These are phyloP conservation scores for Golubevia pallescens DNA, from an alignment of 1,284 basidiomycete genomes.

Conservation along the genomic window DNA sequence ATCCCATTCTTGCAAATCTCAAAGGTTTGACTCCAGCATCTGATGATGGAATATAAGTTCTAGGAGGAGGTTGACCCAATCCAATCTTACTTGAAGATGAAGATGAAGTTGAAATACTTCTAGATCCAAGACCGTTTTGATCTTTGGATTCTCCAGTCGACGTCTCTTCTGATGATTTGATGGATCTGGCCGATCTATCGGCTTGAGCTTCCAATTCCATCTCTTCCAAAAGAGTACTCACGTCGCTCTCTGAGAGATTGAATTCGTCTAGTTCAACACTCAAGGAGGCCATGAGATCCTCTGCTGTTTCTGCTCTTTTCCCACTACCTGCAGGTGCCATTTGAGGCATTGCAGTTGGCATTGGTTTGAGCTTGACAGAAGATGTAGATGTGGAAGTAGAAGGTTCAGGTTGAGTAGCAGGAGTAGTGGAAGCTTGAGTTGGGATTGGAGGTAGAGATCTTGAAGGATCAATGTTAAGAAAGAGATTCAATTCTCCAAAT, in stretches of 20 bases:
- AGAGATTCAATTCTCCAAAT: constrained; percentile 54
- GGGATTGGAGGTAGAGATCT: constrained; percentile 7
- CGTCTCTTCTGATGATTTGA: background rate
- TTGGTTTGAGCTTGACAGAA: constrained; percentile 7
- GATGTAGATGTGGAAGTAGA: constrained; percentile 17
- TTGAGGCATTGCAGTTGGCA: constrained; percentile 6
- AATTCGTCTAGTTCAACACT: constrained; percentile 13
- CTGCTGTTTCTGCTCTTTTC: constrained; percentile 33
- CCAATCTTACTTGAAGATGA: background rate
- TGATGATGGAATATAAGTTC: constrained; percentile 32
- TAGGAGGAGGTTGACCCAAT: constrained; percentile 3
- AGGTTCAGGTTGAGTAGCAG: background rate
- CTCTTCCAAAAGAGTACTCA: background rate
- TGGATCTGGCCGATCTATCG: background rate
- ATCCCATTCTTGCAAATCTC: constrained; percentile 42
- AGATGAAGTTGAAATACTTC: no score
- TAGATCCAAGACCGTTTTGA: no score
- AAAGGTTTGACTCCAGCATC: constrained; percentile 43
- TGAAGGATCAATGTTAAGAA: constrained; percentile 32
- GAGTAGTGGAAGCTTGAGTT: background rate
- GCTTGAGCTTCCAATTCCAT: background rate
- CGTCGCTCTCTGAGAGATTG: background rate
- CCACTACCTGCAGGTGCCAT: constrained; percentile 38
- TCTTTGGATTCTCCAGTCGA: background rate
- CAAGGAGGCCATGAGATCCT: constrained; percentile 44